These are phyloP conservation scores for Sarocladiaceae sp. DNA, from an alignment of 2,329 filamentous ascomycete genomes.

Conservation along the genomic window DNA sequence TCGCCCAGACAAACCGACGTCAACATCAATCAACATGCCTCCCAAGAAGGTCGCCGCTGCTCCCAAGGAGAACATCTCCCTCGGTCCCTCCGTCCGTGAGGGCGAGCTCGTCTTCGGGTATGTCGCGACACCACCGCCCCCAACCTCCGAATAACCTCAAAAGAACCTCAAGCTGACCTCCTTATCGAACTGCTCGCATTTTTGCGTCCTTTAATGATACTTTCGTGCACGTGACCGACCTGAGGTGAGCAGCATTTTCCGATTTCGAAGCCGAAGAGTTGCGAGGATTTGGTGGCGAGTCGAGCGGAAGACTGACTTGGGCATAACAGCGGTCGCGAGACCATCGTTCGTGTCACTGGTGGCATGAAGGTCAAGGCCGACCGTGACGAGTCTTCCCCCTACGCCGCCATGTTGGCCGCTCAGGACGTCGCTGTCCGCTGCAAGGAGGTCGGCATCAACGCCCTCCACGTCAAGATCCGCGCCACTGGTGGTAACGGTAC, in stretches of 20 bases:
- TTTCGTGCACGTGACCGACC: slow-evolving; percentile 99
- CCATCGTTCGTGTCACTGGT: slow-evolving; percentile 98
- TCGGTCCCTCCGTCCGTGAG: slow-evolving; percentile 94
- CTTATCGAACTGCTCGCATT: background rate
- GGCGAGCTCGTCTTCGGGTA: slow-evolving; percentile 93
- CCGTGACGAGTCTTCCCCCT: slow-evolving; percentile 98
- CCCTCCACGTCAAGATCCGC: slow-evolving; percentile 99
- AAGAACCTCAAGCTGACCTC: no score
- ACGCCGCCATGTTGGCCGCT: slow-evolving; percentile 99
- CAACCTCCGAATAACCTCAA: no score
- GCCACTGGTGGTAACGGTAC: slow-evolving; percentile 99
- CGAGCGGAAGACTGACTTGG: slow-evolving; percentile 23
- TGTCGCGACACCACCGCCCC: background rate
- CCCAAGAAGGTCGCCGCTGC: slow-evolving; percentile 85
- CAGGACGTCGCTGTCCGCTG: slow-evolving; percentile 91
- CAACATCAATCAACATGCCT: slow-evolving; percentile 70
- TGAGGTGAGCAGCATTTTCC: slow-evolving; percentile 59
- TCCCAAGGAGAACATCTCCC: slow-evolving; percentile 94
- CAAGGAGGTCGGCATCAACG: slow-evolving; percentile 70
- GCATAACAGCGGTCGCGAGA: slow-evolving; percentile 94
- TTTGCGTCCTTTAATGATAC: slow-evolving; percentile 89
- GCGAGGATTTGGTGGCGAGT: background rate
- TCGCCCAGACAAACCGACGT: slow-evolving; percentile 20
- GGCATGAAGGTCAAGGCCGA: slow-evolving; percentile 99
- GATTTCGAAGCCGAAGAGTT: slow-evolving; percentile 1